Conservation (phyloP, 2,329 filamentous ascomycete genomes). For the Westerdykella sp. region DNA sequence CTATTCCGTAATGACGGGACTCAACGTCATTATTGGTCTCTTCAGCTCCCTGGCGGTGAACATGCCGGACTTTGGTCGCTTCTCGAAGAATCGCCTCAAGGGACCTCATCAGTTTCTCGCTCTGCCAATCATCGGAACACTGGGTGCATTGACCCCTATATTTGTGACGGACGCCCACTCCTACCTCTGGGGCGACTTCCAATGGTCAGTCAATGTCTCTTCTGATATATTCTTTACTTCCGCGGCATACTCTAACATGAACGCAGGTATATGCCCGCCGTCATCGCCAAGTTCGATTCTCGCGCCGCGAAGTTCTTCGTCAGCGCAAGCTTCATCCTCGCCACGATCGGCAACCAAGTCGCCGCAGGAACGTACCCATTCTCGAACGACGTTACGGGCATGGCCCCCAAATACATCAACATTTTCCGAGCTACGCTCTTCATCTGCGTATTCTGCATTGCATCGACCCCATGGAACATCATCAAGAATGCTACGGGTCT, state of each 20-base stretch:
- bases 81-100: constrained; percentile 38
- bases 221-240: not conserved
- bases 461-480: constrained; percentile 34
- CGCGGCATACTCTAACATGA: not conserved
- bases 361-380: constrained; percentile 38
- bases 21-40: constrained; percentile 46
- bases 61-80: constrained; percentile 43
- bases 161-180: constrained; percentile 44
- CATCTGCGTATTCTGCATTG: constrained; percentile 32
- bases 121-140: constrained; percentile 43
- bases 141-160: constrained; percentile 45
- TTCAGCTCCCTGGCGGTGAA: constrained; percentile 48
- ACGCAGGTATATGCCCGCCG: constrained; percentile 40
- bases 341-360: constrained; percentile 41
- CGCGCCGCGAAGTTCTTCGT: constrained; percentile 41
- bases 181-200: constrained; percentile 41
- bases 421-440: constrained; percentile 32
- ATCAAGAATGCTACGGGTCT: constrained; percentile 33
- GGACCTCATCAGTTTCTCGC: constrained; percentile 45
- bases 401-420: constrained; percentile 34
- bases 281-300: constrained; percentile 42
- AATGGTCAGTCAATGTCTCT: constrained; percentile 32
- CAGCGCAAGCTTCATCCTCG: constrained; percentile 37
- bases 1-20: constrained; percentile 40
- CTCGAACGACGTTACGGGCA: constrained; percentile 30